Conservation (phyloP, 164 flowering plant genomes). For the Cinnamomum micranthum region DNA sequence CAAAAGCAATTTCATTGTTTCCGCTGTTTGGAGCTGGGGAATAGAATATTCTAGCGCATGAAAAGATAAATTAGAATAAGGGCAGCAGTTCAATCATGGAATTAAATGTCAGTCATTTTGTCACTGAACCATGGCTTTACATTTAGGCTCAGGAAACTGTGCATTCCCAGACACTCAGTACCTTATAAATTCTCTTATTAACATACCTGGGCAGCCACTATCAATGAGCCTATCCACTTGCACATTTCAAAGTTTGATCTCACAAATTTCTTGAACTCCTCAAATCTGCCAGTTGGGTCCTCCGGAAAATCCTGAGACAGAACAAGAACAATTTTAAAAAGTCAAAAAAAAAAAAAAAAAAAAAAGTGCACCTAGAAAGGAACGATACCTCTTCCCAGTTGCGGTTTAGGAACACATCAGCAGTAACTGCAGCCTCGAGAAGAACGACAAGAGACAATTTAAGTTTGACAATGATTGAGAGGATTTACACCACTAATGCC, state of each 20-base stretch:
- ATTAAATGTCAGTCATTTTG: too few relatives aligned
- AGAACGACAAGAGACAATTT: constrained; percentile 37
- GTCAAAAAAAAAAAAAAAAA: background rate
- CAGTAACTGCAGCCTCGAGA: constrained; percentile 72
- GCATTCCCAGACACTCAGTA: constrained; percentile 3
- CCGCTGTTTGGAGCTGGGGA: too few relatives aligned
- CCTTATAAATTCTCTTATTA: too few relatives aligned
- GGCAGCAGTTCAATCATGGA: too few relatives aligned
- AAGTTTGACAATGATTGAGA: constrained; percentile 26
- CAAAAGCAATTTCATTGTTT: too few relatives aligned
- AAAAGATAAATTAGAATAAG: too few relatives aligned
- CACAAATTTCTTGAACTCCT: constrained; percentile 58
- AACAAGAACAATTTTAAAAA: constrained; percentile 48
- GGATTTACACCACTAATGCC: too few relatives aligned
- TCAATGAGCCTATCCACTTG: constrained; percentile 71
- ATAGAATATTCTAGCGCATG: too few relatives aligned
- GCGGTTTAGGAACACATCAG: constrained; percentile 68
- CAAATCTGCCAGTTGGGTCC: constrained; percentile 63
- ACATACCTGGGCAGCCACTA: constrained; percentile 67
- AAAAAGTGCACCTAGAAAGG: background rate
- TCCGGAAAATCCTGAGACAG: constrained; percentile 69
- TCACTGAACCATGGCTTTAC: too few relatives aligned
- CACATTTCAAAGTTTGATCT: constrained; percentile 67
- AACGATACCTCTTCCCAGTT: constrained; percentile 71
- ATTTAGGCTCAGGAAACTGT: background rate